Conservation (phyloP, 305 asterid genomes). For the Salvia sclarea region DNA sequence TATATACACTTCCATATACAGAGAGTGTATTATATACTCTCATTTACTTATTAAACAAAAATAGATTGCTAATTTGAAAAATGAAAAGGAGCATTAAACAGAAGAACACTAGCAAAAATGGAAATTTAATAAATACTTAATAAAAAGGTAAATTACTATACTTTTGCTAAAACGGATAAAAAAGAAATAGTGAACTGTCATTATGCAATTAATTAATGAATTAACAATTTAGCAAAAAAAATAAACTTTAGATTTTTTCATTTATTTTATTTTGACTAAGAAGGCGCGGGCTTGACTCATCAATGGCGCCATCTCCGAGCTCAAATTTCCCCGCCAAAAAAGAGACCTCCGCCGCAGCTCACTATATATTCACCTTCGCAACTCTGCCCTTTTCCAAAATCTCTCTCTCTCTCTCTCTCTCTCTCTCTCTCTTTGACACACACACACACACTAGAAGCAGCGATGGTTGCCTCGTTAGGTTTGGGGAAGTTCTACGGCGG, state of each 20-base stretch:
- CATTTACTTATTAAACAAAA: no score
- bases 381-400: no score
- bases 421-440: not conserved
- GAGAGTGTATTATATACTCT: no score
- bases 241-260: not conserved
- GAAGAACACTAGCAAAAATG: no score
- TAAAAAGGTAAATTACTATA: no score
- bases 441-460: not conserved
- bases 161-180: not conserved
- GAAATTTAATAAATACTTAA: no score
- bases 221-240: not conserved
- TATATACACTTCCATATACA: no score
- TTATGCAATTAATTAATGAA: not conserved
- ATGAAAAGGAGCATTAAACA: no score
- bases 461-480: conserved; percentile 75
- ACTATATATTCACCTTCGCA: conserved; percentile 5
- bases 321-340: conserved; percentile 34
- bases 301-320: conserved; percentile 30
- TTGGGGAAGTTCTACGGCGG: conserved; percentile 90
- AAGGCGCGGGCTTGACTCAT: not conserved
- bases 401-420: not conserved
- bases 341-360: no score
- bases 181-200: not conserved
- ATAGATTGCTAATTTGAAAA: no score
- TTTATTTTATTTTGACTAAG: no score